phyloP scores from a whole-genome alignment of 2,329 filamentous ascomycete genomes.

The Lachnellula occidentalis region DNA sequence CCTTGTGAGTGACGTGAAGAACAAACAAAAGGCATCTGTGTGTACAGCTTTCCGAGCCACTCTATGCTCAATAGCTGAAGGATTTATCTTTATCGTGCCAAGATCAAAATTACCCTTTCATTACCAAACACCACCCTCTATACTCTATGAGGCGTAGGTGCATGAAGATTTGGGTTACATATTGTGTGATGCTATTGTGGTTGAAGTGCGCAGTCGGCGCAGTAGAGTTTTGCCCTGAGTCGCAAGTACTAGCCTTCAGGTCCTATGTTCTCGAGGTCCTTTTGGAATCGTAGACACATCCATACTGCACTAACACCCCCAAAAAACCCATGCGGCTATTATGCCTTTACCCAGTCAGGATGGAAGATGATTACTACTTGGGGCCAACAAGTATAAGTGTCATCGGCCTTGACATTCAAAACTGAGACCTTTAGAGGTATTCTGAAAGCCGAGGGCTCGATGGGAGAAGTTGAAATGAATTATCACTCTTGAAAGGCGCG shows the following conservation, averaged over 20 bases:
- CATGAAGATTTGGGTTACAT: slow-evolving; percentile 60
- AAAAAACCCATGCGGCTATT: too few species aligned
- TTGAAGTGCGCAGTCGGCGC: not conserved
- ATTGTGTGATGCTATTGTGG: slow-evolving; percentile 10
- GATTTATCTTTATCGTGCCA: slow-evolving; percentile 44
- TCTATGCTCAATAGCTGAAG: slow-evolving; percentile 42
- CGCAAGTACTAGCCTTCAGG: not conserved
- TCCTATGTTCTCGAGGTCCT: slow-evolving; percentile 47
- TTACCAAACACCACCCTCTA: slow-evolving; percentile 61
- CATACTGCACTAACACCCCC: too few species aligned
- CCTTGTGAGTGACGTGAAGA: slow-evolving; percentile 10
- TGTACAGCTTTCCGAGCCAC: slow-evolving; percentile 43
- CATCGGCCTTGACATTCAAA: too few species aligned
- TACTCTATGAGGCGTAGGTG: slow-evolving; percentile 49
- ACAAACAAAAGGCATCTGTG: slow-evolving; percentile 39
- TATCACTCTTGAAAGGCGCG: too few species aligned
- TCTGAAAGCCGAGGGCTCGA: too few species aligned
- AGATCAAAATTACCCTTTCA: slow-evolving; percentile 42
- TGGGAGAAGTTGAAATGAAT: too few species aligned
- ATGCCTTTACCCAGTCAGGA: too few species aligned
- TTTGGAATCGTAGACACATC: not conserved
- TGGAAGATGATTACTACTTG: too few species aligned
- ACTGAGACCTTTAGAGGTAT: too few species aligned
- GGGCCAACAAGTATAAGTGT: too few species aligned
- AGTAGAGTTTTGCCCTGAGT: not conserved